Percentiles rank a stretch among this genome's conserved stretches.
Evolutionary conservation across 176 grass and related monocot genomes (phyloP).

Genomic region (Phoenix dactylifera): DNA sequence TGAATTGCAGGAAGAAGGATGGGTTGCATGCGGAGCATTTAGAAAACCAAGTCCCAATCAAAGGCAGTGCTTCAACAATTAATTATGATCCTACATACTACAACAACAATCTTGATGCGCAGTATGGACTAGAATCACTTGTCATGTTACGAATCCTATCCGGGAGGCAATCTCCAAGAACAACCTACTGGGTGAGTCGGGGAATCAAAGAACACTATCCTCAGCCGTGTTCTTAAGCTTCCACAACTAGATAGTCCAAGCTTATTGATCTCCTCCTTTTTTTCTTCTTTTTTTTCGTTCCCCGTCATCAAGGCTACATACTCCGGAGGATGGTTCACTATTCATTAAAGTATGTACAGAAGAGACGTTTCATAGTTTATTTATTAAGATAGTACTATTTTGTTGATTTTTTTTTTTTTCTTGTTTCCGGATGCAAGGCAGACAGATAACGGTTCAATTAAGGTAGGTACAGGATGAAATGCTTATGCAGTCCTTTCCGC

Average conservation of each 20-base stretch:
- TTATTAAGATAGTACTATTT: too few species aligned
- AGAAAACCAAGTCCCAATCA: conserved; percentile 47
- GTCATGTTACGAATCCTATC: conserved; percentile 11
- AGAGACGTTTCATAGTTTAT: too few species aligned
- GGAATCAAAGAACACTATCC: conserved; percentile 32
- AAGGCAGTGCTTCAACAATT: conserved; percentile 32
- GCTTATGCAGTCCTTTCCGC: too few species aligned
- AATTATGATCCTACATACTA: conserved; percentile 23
- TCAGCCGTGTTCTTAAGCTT: conserved; percentile 21
- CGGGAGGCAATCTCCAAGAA: conserved; percentile 6
- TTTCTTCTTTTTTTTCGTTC: too few species aligned
- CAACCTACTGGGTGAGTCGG: conserved; percentile 2
- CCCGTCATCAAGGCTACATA: too few species aligned
- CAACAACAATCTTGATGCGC: conserved; percentile 3
- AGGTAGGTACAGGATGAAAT: too few species aligned
- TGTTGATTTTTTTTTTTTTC: too few species aligned
- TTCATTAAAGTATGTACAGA: too few species aligned
- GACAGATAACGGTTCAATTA: too few species aligned
- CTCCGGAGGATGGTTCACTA: too few species aligned
- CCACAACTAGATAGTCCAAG: conserved; percentile 38
- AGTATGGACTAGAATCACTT: background rate
- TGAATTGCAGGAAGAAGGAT: conserved; percentile 66
- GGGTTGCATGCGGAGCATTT: conserved; percentile 93
- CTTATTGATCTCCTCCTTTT: background rate
- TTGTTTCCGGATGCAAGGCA: too few species aligned